Evolutionary conservation across 2,329 filamentous ascomycete genomes (phyloP).

Genomic region (Diaporthe sp.): DNA sequence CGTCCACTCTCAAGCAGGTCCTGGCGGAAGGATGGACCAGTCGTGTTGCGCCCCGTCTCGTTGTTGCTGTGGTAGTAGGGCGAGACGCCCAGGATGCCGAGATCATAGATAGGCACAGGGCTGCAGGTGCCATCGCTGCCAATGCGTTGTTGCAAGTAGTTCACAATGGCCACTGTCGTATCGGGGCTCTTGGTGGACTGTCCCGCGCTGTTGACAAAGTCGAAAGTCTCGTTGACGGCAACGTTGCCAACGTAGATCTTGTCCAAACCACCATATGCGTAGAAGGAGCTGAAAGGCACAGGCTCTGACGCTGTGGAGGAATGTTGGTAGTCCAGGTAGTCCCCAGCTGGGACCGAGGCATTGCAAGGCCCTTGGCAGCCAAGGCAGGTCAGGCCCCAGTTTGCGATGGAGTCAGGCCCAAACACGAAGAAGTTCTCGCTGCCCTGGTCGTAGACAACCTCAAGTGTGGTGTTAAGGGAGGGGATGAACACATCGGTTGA

Average conservation of each 20-base stretch:
- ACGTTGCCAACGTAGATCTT: conserved; percentile 43
- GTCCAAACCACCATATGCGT: conserved; percentile 42
- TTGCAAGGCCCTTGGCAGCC: conserved; percentile 40
- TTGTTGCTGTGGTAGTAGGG: conserved; percentile 44
- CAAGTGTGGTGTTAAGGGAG: conserved; percentile 44
- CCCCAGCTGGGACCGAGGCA: conserved; percentile 25
- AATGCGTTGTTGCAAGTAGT: conserved; percentile 45
- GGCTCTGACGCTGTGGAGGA: conserved; percentile 39
- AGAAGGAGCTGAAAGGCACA: conserved; percentile 31
- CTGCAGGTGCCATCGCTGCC: conserved; percentile 43
- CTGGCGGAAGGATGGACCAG: conserved; percentile 50
- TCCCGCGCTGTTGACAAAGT: conserved; percentile 43
- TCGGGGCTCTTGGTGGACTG: conserved; percentile 42
- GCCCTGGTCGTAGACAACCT: conserved; percentile 46
- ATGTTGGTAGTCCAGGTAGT: conserved; percentile 30
- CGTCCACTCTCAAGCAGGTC: conserved; percentile 49
- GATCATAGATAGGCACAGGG: conserved; percentile 45
- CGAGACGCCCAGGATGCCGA: conserved; percentile 50
- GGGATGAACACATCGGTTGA: conserved; percentile 45
- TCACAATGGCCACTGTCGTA: conserved; percentile 47
- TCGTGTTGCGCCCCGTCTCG: conserved; percentile 35
- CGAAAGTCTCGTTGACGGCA: conserved; percentile 46
- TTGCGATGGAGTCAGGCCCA: conserved; percentile 40
- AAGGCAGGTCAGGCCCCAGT: conserved; percentile 40
- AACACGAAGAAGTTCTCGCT: conserved; percentile 47